Evolutionary conservation across 1,139 yeast species (phyloP).

Genomic region (Arxiozyma telluris): DNA sequence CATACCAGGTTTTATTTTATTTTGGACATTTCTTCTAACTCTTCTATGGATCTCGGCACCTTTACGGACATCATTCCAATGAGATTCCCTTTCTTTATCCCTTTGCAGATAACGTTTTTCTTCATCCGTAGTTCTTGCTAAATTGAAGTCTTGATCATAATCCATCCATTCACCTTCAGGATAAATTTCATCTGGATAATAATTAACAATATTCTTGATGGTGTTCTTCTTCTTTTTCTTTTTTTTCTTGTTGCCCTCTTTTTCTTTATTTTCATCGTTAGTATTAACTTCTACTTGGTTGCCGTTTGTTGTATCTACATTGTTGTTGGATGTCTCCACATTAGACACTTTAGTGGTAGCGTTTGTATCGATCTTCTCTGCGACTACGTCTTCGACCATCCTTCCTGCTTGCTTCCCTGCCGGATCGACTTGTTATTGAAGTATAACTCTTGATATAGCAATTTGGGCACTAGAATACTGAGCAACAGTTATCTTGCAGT

Average conservation of each 20-base stretch:
- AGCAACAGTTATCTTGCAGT: too few species aligned
- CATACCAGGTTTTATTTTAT: conserved; percentile 83
- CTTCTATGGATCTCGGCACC: conserved; percentile 95
- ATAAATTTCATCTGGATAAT: conserved; percentile 64
- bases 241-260: conserved; percentile 43
- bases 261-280: conserved; percentile 28
- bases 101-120: conserved; percentile 76
- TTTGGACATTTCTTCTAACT: conserved; percentile 73
- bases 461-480: too few species aligned
- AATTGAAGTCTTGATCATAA: conserved; percentile 61
- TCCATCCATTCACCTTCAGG: conserved; percentile 89
- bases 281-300: conserved; percentile 1
- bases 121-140: conserved; percentile 73
- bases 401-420: neutral
- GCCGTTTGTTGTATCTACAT: neutral
- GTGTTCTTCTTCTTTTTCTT: conserved; percentile 42
- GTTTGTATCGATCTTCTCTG: neutral
- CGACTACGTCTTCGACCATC: neutral
- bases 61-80: conserved; percentile 84
- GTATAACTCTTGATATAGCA: too few species aligned
- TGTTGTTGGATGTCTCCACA: neutral
- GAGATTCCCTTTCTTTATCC: conserved; percentile 41
- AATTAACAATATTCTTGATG: conserved; percentile 52
- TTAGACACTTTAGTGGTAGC: neutral
- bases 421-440: too few species aligned